Conservation (phyloP, 164 flowering plant species). For the Platanus orientalis region DNA sequence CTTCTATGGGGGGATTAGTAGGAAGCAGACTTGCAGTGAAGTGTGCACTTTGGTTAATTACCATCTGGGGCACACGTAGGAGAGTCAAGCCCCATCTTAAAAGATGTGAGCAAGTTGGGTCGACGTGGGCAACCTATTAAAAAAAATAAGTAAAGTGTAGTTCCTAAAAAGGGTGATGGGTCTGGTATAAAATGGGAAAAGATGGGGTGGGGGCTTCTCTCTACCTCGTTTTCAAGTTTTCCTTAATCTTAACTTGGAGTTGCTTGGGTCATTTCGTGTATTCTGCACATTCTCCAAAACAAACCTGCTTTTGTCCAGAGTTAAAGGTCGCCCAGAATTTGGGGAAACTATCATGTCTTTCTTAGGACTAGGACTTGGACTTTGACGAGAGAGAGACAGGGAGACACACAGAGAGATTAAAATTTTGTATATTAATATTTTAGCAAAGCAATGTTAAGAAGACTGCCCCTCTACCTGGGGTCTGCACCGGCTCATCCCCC, state of each 20-base stretch:
- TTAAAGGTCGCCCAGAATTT: conserved; percentile 49
- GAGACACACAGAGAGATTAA: too few species aligned
- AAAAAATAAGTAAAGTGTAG: neutral
- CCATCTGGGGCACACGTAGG: conserved; percentile 1
- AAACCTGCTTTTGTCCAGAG: conserved; percentile 25
- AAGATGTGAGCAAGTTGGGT: conserved; percentile 30
- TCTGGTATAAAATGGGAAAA: neutral
- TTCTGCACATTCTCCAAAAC: conserved; percentile 46
- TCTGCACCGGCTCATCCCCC: too few species aligned
- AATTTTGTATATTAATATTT: too few species aligned
- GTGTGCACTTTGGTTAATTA: neutral
- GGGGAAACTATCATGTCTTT: conserved; percentile 42
- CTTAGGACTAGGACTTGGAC: conserved; percentile 22
- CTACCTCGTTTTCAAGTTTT: conserved; percentile 4
- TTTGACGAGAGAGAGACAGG: conserved; percentile 23
- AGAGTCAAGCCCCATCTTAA: conserved; percentile 18
- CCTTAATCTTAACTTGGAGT: conserved; percentile 4
- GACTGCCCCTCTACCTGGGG: too few species aligned
- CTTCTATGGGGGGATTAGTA: conserved; percentile 6
- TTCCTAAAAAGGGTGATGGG: too few species aligned
- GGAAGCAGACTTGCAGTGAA: neutral
- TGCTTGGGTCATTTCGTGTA: conserved; percentile 22
- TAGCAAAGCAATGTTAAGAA: too few species aligned
- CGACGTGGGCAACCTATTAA: conserved; percentile 5
- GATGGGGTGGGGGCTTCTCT: conserved; percentile 9